A percentile compares a stretch with the other conserved stretches of the same genome.
Conservation (phyloP, 2,329 filamentous ascomycete species). For the Neoarthrinium moseri region DNA sequence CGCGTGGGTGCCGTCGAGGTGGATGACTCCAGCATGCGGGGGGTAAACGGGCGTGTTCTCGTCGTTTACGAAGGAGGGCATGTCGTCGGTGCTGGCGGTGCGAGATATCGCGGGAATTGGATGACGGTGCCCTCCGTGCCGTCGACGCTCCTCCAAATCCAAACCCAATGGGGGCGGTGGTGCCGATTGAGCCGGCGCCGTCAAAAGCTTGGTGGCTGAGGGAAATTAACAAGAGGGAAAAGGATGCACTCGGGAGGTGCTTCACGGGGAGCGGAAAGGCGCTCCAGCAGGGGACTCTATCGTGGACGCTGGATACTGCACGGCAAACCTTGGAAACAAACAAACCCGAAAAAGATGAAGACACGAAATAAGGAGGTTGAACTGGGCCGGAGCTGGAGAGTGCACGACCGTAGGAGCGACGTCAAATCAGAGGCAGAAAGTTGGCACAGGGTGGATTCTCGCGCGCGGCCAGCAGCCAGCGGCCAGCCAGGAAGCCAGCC, state of each 20-base stretch:
- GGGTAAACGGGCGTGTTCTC: conserved; percentile 30
- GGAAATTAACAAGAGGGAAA: neutral
- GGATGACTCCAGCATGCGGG: conserved; percentile 26
- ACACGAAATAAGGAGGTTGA: conserved; percentile 9
- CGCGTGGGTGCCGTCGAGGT: conserved; percentile 26
- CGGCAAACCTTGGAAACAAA: neutral
- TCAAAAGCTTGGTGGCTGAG: neutral
- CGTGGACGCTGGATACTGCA: neutral
- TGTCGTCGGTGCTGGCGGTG: conserved; percentile 33
- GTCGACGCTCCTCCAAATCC: conserved; percentile 2
- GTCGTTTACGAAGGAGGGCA: conserved; percentile 56
- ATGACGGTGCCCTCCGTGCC: neutral
- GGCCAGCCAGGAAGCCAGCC: too few relatives aligned
- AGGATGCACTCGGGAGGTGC: neutral
- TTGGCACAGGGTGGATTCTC: conserved; percentile 7
- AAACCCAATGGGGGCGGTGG: neutral
- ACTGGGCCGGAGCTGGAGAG: neutral
- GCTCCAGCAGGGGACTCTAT: neutral
- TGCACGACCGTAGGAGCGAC: conserved; percentile 5
- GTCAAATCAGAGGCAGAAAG: conserved; percentile 10
- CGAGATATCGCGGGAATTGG: too few relatives aligned
- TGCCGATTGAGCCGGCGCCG: conserved; percentile 2
- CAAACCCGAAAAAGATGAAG: neutral
- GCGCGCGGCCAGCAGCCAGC: too few relatives aligned
- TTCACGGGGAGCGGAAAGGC: neutral